Percentiles rank a stretch among this genome's conserved stretches.
Conservation (phyloP, 179 eudicot genomes). For the Nepenthes alata region DNA sequence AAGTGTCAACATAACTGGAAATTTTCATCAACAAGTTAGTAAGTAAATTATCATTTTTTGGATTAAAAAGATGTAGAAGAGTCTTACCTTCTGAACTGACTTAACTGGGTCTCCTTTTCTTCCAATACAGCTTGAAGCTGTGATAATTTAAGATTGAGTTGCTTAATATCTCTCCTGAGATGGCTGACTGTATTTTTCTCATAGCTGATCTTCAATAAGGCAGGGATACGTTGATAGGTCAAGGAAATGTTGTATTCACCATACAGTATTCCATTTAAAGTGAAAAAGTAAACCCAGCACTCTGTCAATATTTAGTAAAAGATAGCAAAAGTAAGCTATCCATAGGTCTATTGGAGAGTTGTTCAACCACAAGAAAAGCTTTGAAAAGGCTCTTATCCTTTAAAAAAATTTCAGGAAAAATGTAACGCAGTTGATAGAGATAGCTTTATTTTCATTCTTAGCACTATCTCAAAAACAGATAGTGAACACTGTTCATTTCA, state of each 20-base stretch:
- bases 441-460: too few species aligned
- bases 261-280: neutral
- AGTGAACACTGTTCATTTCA: too few species aligned
- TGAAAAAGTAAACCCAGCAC: neutral
- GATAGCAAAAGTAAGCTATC: neutral
- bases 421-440: too few species aligned
- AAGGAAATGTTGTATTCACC: conserved; percentile 35
- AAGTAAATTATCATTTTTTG: neutral
- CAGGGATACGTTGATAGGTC: conserved; percentile 74
- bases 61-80: neutral
- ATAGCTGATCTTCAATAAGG: conserved; percentile 76
- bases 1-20: neutral
- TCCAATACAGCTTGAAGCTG: conserved; percentile 72
- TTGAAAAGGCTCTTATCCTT: neutral
- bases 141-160: conserved; percentile 59
- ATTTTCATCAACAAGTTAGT: neutral
- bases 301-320: neutral
- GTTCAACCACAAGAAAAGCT: neutral
- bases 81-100: conserved; percentile 46
- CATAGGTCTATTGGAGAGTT: neutral
- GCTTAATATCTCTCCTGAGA: conserved; percentile 65
- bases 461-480: too few species aligned
- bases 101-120: conserved; percentile 62
- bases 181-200: conserved; percentile 60
- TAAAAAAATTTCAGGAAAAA: too few species aligned